A percentile compares a stretch with the other conserved stretches of the same genome.
These are phyloP conservation scores for Tetrastigma voinierianum DNA, from an alignment of 164 flowering plant genomes.

Conservation along the genomic window DNA sequence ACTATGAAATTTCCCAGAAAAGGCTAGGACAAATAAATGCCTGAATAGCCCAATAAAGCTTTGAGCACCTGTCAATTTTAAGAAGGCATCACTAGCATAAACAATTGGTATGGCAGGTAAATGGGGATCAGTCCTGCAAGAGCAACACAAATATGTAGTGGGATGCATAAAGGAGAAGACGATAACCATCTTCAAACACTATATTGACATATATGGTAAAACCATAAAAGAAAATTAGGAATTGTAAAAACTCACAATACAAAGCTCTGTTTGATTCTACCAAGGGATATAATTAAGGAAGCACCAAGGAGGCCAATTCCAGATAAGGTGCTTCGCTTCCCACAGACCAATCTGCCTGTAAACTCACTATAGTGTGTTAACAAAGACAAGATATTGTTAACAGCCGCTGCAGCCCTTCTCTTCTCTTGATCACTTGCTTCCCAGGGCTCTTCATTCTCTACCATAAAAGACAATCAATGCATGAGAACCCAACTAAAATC, in stretches of 20 bases:
- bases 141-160: conserved; percentile 17
- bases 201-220: conserved; percentile 3
- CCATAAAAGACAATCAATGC: conserved; percentile 27
- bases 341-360: conserved; percentile 66
- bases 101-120: conserved; percentile 86
- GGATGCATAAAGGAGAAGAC: conserved; percentile 6
- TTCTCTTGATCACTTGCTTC: conserved; percentile 87
- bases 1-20: neutral
- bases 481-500: conserved; percentile 9
- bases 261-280: conserved; percentile 99
- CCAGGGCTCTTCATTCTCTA: conserved; percentile 54
- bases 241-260: conserved; percentile 90
- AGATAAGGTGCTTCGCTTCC: conserved; percentile 48
- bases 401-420: conserved; percentile 49
- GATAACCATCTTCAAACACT: conserved; percentile 9
- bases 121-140: conserved; percentile 68
- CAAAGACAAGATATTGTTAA: conserved; percentile 59
- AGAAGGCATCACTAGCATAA: conserved; percentile 86
- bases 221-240: conserved; percentile 26
- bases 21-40: neutral
- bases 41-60: neutral
- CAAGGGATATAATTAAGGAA: conserved; percentile 76
- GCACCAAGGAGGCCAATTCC: conserved; percentile 47
- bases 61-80: conserved; percentile 70
- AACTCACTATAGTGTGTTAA: conserved; percentile 67